Evolutionary conservation across 1,139 yeast species (phyloP).

Genomic region (Magnusiomyces sp.): DNA sequence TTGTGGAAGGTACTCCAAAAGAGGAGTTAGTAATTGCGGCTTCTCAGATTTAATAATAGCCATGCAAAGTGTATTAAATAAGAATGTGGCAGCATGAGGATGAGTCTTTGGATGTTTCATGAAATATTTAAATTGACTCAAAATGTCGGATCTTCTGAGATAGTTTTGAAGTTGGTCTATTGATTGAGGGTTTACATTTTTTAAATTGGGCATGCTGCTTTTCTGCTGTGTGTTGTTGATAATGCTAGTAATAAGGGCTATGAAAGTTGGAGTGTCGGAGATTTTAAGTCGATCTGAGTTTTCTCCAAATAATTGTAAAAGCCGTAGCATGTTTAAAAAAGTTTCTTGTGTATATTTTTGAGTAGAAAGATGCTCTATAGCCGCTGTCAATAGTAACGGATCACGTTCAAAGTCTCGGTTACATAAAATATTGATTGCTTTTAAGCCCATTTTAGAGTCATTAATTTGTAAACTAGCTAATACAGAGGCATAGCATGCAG

Average conservation of each 20-base stretch:
- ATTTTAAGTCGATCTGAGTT: conserved; percentile 3
- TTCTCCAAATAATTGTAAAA: conserved; percentile 7
- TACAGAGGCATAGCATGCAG: conserved; percentile 23
- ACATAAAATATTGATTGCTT: conserved; percentile 7
- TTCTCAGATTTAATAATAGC: neutral
- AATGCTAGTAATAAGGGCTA: neutral
- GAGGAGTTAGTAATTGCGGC: neutral
- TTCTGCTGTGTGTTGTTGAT: no score
- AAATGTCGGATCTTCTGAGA: no score
- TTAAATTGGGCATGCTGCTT: no score
- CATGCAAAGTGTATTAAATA: neutral
- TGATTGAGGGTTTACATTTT: neutral
- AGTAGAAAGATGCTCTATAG: conserved; percentile 8
- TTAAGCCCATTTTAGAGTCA: conserved; percentile 4
- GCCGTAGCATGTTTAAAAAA: neutral
- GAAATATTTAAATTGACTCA: no score
- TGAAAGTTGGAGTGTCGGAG: conserved; percentile 6
- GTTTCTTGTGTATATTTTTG: neutral
- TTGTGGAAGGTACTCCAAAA: neutral
- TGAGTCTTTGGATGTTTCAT: neutral
- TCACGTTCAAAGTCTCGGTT: conserved; percentile 7
- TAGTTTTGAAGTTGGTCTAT: neutral
- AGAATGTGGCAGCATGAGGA: neutral
- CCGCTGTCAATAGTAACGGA: conserved; percentile 3
- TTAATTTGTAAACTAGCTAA: conserved; percentile 22